phyloP scores from a whole-genome alignment of 345 rosid genomes.

The Euphorbia peplus region DNA sequence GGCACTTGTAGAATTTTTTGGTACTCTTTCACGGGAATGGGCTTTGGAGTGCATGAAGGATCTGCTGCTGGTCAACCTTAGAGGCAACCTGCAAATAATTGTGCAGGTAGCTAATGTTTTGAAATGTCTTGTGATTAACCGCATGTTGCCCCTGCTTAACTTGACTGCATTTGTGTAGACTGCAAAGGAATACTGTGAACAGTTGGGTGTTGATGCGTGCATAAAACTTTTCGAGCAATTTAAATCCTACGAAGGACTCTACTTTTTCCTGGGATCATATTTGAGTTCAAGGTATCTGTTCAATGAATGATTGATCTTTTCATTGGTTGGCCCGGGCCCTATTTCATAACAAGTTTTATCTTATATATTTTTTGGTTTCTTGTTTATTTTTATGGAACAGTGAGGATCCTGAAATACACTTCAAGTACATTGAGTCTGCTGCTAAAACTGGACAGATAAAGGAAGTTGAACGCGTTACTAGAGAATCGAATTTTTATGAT shows the following conservation, averaged over 20 bases:
- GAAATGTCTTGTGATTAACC: slow-evolving; percentile 7
- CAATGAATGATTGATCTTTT: background rate
- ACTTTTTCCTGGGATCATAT: slow-evolving; percentile 96
- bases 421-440: slow-evolving; percentile 97
- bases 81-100: slow-evolving; percentile 97
- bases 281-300: slow-evolving; percentile 75
- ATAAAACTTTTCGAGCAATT: slow-evolving; percentile 96
- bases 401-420: slow-evolving; percentile 98
- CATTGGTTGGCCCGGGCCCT: background rate
- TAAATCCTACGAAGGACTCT: slow-evolving; percentile 95
- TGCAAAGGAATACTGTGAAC: slow-evolving; percentile 97
- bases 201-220: slow-evolving; percentile 91
- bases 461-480: slow-evolving; percentile 99
- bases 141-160: slow-evolving; percentile 2
- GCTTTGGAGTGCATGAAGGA: slow-evolving; percentile 99
- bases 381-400: slow-evolving; percentile 35
- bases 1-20: slow-evolving; percentile 98
- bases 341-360: background rate
- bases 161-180: slow-evolving; percentile 42
- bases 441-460: slow-evolving; percentile 88
- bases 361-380: slow-evolving; percentile 11
- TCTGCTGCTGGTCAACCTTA: slow-evolving; percentile 80
- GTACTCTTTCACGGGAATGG: slow-evolving; percentile 97
- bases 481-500: slow-evolving; percentile 94
- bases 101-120: slow-evolving; percentile 66